Evolutionary conservation across 192 early-diverging fungal species (phyloP).

Genomic region (Pilaira anomala): DNA sequence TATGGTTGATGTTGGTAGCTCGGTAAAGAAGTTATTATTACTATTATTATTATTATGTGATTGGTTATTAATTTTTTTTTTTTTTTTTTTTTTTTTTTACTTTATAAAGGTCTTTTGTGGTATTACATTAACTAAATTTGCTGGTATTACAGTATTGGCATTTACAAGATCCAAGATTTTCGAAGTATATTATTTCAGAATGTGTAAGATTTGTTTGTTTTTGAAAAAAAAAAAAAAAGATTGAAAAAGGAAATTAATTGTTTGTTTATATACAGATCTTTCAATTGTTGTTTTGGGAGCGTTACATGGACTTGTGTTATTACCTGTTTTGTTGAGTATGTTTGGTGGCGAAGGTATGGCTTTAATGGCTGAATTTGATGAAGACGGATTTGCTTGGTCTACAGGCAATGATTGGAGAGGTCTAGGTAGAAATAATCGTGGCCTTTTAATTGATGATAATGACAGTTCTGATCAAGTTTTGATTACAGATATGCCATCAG

Average conservation of each 20-base stretch:
- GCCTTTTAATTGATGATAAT: constrained; percentile 22
- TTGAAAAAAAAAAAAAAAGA: not conserved
- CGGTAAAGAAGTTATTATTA: too few species aligned
- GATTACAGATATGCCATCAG: constrained; percentile 21
- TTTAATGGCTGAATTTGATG: constrained; percentile 38
- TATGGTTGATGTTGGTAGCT: constrained; percentile 58
- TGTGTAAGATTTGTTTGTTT: constrained; percentile 42
- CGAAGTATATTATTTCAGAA: constrained; percentile 66
- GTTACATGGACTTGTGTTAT: constrained; percentile 53
- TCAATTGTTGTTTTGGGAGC: constrained; percentile 59
- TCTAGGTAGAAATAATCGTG: not conserved
- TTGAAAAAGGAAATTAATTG: not conserved
- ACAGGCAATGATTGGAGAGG: constrained; percentile 4
- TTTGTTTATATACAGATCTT: constrained; percentile 34
- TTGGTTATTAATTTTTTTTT: not conserved
- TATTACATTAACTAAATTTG: constrained; percentile 63
- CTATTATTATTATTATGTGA: not conserved
- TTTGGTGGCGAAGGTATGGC: constrained; percentile 43
- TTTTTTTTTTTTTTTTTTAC: constrained; percentile 6
- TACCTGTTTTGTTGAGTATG: constrained; percentile 57
- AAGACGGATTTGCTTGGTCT: constrained; percentile 39
- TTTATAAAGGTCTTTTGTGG: constrained; percentile 55
- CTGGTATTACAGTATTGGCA: constrained; percentile 61
- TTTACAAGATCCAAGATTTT: constrained; percentile 68
- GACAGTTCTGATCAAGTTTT: constrained; percentile 29